Evolutionary conservation across 169 alveolate species (phyloP), one percentile per base, ranked within the genome.

Genomic region (Condylostoma magnum): DNA sequence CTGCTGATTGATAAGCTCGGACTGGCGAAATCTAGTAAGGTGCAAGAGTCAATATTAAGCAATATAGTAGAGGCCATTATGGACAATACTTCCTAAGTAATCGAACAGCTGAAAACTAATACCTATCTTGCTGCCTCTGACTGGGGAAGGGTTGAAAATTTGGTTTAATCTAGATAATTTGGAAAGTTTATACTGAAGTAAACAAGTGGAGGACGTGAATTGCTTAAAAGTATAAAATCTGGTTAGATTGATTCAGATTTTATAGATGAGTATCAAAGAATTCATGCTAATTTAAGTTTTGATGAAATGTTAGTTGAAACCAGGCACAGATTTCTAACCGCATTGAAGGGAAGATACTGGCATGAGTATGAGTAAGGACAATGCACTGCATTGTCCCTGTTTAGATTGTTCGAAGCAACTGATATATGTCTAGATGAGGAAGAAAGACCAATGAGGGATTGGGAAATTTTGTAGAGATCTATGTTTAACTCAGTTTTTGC

Each of bases 301-400:
- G 33, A 33, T 37, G 73, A 18, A 1, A 43, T 63, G 31, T 43
- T 22, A 15, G 27, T 38, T n/a, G 73, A 63, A 43, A 63, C 57
- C 1, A 37, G 73, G 25, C 1, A 57, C 22, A 63, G 73, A 34
- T 63, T 38, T 44, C 28, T 25, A 22, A 63, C 73, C 20, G 46
- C 73, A n/a, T 46, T 63, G 0, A 63, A 63, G 46, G 73, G 73
- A 5, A 63, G 38, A 43, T 63, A 63, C 33, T 63, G 73, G 73
- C 73, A 63, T 20, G 73, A 63, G 20, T 63, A 43, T 46, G 60
- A 63, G 4, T 41, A 38, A 2, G 73, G 73, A 46, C 73, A 63
- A 28, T 63, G 73, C 58, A 20, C 33, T 8, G 73, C 58, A 28
- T 63, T 43, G 38, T 28, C 73, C 1, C 46, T 57, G 25, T 46